phyloP scores from a whole-genome alignment of 345 rosid genomes.

The Abelmoschus esculentus region DNA sequence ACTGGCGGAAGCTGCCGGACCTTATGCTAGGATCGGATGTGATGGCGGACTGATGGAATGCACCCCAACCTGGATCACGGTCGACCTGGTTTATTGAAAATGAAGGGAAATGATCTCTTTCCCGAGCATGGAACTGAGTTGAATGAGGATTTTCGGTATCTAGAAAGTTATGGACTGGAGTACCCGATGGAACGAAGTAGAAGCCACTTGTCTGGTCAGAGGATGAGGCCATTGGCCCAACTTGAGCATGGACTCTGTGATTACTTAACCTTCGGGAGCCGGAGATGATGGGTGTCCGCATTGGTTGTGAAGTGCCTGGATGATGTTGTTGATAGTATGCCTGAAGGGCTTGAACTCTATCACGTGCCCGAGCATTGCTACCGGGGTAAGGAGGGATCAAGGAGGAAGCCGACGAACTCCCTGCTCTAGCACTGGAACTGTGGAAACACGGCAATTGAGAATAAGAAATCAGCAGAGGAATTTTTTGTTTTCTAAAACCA shows the following conservation, averaged over 20 bases:
- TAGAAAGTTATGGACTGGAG: constrained; percentile 43
- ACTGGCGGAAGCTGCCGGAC: constrained; percentile 50
- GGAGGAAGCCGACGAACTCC: constrained; percentile 63
- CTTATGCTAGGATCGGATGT: constrained; percentile 38
- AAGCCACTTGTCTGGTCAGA: constrained; percentile 63
- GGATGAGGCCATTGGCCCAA: constrained; percentile 53
- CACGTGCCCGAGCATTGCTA: constrained; percentile 74
- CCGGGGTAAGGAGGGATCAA: constrained; percentile 67
- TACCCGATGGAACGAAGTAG: constrained; percentile 50
- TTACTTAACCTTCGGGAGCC: constrained; percentile 43
- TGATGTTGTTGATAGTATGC: constrained; percentile 83
- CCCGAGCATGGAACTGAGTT: constrained; percentile 53
- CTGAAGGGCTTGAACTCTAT: constrained; percentile 84
- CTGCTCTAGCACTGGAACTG: constrained; percentile 58
- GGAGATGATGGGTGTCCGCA: constrained; percentile 39
- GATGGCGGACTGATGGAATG: constrained; percentile 45
- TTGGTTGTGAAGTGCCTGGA: constrained; percentile 39
- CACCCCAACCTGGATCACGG: constrained; percentile 52
- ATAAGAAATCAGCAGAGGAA: not conserved
- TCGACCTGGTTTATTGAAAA: constrained; percentile 53
- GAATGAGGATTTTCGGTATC: constrained; percentile 35
- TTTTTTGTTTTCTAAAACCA: no score
- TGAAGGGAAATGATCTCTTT: constrained; percentile 58
- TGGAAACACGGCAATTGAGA: constrained; percentile 3
- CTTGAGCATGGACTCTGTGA: constrained; percentile 49